Base-by-base conservation (phyloP, 768 basidiomycete species). In the Gloeophyllum trabeum region DNA sequence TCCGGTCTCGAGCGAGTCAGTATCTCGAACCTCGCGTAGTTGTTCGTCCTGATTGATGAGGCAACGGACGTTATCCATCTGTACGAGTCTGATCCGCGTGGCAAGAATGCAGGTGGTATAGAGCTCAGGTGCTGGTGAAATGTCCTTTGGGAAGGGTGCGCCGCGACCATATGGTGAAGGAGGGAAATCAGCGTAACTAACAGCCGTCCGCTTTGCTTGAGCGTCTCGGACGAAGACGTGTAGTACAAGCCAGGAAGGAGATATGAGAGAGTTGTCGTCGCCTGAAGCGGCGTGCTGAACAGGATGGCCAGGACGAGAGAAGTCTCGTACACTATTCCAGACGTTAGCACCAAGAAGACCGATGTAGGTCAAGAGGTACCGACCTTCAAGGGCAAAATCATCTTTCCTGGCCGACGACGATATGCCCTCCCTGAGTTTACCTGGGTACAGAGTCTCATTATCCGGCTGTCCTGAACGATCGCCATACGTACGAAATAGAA, bases 341-440 rank as follows among this genome's bases (percentile, higher is more conserved):
- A 36, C 36, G 37, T 23, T 23, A 41, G 28, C 10, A 40, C 22
- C 35, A 30, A 16, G 24, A 24, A 14, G n/a, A n/a, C 14, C 35
- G 4, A 3, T 19, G n/a, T 24, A 40, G 3, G n/a, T 20, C 19
- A 21, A 32, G 21, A 5, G 28, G 38, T 42, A 20, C 66, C 30
- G 44, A 82, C 84, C 85, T 74, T 86, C 80, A 10, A 79, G 42
- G 2, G 79, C 70, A 51, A 88, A 85, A 2, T 41, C 44, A 53
- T 85, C 85, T 16, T 45, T 62, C 43, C 85, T 69, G 22, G 62
- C 61, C 2, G 79, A 73, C 0, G 84, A 73, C 5, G 69, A 65
- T 3, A 87, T 63, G 0, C 85, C 85, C 58, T 88, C 85, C 39
- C 85, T 69, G 5, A 88, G 62, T 54, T 87, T 88, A 34, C 84